Base-by-base conservation (phyloP, 1,284 basidiomycete genomes). In the Apiotrichum laibachii region DNA sequence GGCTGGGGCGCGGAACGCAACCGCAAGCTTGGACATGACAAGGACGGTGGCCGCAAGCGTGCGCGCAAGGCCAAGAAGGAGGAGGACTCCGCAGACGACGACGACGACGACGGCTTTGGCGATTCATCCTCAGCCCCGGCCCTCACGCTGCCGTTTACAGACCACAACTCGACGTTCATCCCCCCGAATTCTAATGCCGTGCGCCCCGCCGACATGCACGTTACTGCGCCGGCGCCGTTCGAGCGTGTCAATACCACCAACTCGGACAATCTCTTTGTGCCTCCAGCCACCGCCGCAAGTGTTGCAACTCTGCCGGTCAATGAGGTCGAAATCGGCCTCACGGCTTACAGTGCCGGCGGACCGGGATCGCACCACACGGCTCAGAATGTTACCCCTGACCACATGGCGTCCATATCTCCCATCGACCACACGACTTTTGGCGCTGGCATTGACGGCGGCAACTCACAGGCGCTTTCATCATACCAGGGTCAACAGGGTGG, bases 1-100 rank as follows among this genome's bases (percentile, higher is more conserved):
- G 68, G 67, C 10, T 71, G 68, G 67, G 50, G 39, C 1, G 67
- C 57, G 11, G 68, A 68, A 51, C 59, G 54, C 19, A 67, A 67
- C 43, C 63, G 59, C 60, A 62, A 62, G 50, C 54, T 62, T 26
- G 51, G 40, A 13, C 46, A 34, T 8, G 50, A 53, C 16, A 50
- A 39, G 12, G 34, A 46, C 9, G 53, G 53, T 2, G 46, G 22
- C 12, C 56, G 63, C n/a, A 62, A 62, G 50, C 55, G 56, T 10
- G 15, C 18, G 7, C 50, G 54, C 1, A 37, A 53, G 19, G n/a
- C 39, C 6, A 59, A 61, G 50, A 52, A 52, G 52, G 59, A 59
- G 15, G 57, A 60, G 45, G 57, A 63, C 12, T 56, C 47, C 19
- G 60, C 47, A 15, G 61, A 63, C 21, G 58, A 62, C 26, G 53